Base-by-base conservation (phyloP, 2,329 filamentous ascomycete species). In the Fusarium coffeatum region DNA sequence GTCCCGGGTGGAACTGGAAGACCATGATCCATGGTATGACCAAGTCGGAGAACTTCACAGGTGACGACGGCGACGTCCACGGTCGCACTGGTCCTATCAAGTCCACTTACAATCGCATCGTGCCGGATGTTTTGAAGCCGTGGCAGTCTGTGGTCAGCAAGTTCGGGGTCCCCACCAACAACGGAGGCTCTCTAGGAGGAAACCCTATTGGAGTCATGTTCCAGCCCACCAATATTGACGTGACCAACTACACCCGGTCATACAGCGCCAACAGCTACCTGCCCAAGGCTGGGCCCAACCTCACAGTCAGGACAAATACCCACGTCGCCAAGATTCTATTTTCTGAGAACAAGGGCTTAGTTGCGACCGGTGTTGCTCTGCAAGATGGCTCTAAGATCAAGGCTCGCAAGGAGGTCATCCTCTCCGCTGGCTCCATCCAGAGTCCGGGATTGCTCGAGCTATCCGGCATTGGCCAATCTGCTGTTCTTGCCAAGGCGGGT, bases 181-280 rank as follows among this genome's bases (percentile, higher is more conserved):
- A 85, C 1, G 74, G 83, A 55, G 47, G 55, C 3, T 84, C 81
- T 3, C 77, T 86, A 1, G 78, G 79, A 34, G 84, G 85, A 3
- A 76, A 83, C 41, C 79, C 79, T 2, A 64, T 85, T 8, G 85
- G 84, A 10, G 81, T 82, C 30, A 81, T 81, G 70, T 80, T 77
- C 41, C 83, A 85, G 66, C 82, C 84, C 5, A 83, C 77, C 61
- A 85, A 81, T 69, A 80, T 86, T 59, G 77, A 81, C 48, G 45
- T 59, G 49, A 76, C 75, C 12, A 78, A 81, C 59, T 86, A 83
- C 66, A 82, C 77, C 34, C 78, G 84, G 41, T 84, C 83, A 6
- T 86, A 85, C 73, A 81, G 80, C 55, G 76, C 80, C 40, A 81
- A 79, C 47, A 78, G 78, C 25, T 86, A 85, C 59, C 76, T 84